Evolutionary conservation across 441 rosid species (phyloP), one percentile per base, ranked within the genome.

Genomic region (Populus tomentosa): DNA sequence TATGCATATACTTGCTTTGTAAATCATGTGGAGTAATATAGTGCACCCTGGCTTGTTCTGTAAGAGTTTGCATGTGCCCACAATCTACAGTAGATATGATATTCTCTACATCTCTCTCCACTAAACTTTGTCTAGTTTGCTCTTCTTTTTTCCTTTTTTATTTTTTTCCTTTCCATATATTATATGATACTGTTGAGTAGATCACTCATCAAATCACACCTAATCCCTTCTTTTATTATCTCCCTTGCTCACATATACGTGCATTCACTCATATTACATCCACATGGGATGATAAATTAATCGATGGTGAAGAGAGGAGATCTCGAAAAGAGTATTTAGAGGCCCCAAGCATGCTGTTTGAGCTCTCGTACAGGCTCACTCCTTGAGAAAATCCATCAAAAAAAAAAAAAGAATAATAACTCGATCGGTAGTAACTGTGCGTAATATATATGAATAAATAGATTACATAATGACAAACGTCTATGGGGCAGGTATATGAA

Each of bases 1-100:
- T 42, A 42, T 14, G n/a, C 6, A 50, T 86, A 76, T 40, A 78
- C 74, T 82, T 82, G 78, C 71, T 76, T 73, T 24, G 82, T 78
- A 78, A 80, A 83, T 81, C 88, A 79, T 79, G 85, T 76, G 81
- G 69, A 81, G 84, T 80, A 77, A 77, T 63, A 81, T 82, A 81
- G 21, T 18, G 61, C 21, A 53, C 59, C 59, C 59, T 5, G 61
- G 61, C 61, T 16, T 53, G 28, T 35, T 50, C 70, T 81, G 82
- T 74, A 72, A 76, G 79, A 10, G 61, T 69, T 74, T 82, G 85
- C 94, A 90, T 91, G 93, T 91, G 98, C 89, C 84, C 88, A 53
- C 80, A 90, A 93, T 91, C 96, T 91, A 90, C 80, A 75, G 84
- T 89, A 84, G 92, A 90, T 91, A 87, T 88, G 67, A 81, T 87